Percentiles rank a stretch among this genome's conserved stretches.
Conservation (phyloP, 2,329 filamentous ascomycete species). For the Hysterium pulicare region DNA sequence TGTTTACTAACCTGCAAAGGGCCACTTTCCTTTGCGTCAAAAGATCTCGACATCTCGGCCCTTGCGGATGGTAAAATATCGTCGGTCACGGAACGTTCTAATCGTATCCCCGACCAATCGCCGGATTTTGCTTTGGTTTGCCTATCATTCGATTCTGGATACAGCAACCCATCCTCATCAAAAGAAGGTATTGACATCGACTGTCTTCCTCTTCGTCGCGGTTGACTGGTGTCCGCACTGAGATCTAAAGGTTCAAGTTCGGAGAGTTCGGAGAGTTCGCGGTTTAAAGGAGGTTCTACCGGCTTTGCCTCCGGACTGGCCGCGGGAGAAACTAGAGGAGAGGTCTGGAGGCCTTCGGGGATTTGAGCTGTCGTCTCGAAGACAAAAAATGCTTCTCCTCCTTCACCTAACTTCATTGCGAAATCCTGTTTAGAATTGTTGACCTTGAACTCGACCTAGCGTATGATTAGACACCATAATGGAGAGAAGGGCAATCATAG, state of each 20-base stretch:
- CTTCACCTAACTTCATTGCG: slow-evolving; percentile 97
- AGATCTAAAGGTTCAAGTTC: slow-evolving; percentile 71
- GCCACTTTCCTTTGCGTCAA: slow-evolving; percentile 23
- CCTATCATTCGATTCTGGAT: slow-evolving; percentile 7
- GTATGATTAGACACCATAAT: slow-evolving; percentile 4
- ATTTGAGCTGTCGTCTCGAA: slow-evolving; percentile 93
- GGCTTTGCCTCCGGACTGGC: slow-evolving; percentile 69
- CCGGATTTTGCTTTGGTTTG: slow-evolving; percentile 26
- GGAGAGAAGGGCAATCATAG: not conserved
- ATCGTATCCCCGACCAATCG: slow-evolving; percentile 34
- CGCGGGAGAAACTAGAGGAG: slow-evolving; percentile 86
- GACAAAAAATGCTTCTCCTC: slow-evolving; percentile 97
- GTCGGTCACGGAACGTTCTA: slow-evolving; percentile 51
- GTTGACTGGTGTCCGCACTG: slow-evolving; percentile 41
- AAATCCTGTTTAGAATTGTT: slow-evolving; percentile 90
- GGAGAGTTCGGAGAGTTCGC: slow-evolving; percentile 56
- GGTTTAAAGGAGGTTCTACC: slow-evolving; percentile 43
- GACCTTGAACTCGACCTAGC: slow-evolving; percentile 83
- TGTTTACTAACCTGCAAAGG: slow-evolving; percentile 32
- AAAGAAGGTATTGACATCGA: slow-evolving; percentile 18
- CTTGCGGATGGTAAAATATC: slow-evolving; percentile 48
- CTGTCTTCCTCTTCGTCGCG: slow-evolving; percentile 22
- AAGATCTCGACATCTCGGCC: slow-evolving; percentile 32
- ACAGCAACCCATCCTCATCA: not conserved
- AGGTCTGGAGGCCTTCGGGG: slow-evolving; percentile 91